phyloP scores from a whole-genome alignment of 192 early-diverging fungal species.

The Lunasporangiospora selenospora region DNA sequence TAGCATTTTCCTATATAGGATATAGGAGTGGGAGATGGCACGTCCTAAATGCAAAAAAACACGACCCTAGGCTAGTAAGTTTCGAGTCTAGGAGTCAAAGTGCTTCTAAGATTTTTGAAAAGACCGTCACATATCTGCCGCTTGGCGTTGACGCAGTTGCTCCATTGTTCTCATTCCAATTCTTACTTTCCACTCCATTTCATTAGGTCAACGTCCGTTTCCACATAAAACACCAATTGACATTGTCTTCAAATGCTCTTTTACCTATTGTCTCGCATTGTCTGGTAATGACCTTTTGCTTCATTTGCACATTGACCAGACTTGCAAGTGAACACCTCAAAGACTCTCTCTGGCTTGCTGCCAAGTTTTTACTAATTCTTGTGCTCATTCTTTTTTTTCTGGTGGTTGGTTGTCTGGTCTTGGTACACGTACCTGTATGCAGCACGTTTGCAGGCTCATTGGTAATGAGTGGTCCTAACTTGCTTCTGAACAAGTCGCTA shows the following conservation, averaged over 20 bases:
- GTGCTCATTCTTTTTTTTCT: background rate
- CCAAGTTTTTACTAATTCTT: too few species aligned
- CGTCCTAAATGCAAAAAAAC: too few species aligned
- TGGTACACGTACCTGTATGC: background rate
- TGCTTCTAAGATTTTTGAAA: too few species aligned
- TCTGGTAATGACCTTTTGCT: constrained; percentile 8
- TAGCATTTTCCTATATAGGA: too few species aligned
- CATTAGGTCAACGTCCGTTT: too few species aligned
- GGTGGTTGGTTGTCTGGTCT: background rate
- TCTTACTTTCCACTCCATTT: background rate
- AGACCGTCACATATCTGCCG: too few species aligned
- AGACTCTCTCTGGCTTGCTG: too few species aligned
- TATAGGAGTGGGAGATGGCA: too few species aligned
- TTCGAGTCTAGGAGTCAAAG: too few species aligned
- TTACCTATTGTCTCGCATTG: constrained; percentile 26
- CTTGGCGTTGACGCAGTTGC: too few species aligned
- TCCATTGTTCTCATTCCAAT: background rate
- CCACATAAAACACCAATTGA: background rate
- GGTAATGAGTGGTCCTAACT: constrained; percentile 3
- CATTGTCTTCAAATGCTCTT: constrained; percentile 18
- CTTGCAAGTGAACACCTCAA: too few species aligned
- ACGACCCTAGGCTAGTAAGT: too few species aligned
- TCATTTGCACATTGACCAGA: background rate
- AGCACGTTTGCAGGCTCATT: constrained; percentile 33
- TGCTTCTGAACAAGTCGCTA: background rate